Evolutionary conservation across 1,139 yeast genomes (phyloP), one percentile per base, ranked within the genome.

Genomic region (Kazachstania sp.): DNA sequence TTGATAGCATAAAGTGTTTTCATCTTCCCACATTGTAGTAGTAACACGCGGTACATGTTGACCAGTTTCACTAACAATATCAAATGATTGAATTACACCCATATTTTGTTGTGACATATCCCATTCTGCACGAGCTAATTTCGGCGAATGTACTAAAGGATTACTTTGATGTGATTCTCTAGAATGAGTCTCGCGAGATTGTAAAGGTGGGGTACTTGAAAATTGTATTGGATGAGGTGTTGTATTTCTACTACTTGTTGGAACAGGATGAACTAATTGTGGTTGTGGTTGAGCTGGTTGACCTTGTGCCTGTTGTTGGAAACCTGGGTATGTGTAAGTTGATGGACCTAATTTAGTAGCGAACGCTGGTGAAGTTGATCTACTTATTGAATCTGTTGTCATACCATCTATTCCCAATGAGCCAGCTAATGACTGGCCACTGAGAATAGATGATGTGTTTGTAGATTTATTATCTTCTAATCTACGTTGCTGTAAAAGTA

Each of bases 1-100:
- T 67, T 90, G 97, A 70, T 88, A 90, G 65, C 97, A 92, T 45
- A 88, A 69, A 0, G 97, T 90, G 57, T 87, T 85, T 63, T 90
- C 97, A 64, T 90, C 97, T 66, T 90, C 97, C 97, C 97, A 90
- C 81, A 87, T 79, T 9, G 97, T 87, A 20, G 97, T 88, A 45
- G 95, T 86, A 53, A 90, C 94, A 56, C 94, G 74, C 26, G 96
- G 97, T 39, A 35, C 19, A n/a, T 31, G 34, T 4, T 13, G 13
- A 2, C 26, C 20, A 11, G 30, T 9, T 11, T 19, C 43, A 28
- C 36, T 43, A 18, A 43, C 40, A 26, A 44, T 18, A 35, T 44
- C 46, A 31, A 35, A 44, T 12, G 46, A 39, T 37, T 44, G 46
- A 15, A 44, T 18, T 15, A 44, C 31, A n/a, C 46, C 46, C 40